A percentile compares a stretch with the other conserved stretches of the same genome.
These are phyloP conservation scores for Baorangia bicolor DNA, from an alignment of 768 basidiomycete species.

Conservation along the genomic window DNA sequence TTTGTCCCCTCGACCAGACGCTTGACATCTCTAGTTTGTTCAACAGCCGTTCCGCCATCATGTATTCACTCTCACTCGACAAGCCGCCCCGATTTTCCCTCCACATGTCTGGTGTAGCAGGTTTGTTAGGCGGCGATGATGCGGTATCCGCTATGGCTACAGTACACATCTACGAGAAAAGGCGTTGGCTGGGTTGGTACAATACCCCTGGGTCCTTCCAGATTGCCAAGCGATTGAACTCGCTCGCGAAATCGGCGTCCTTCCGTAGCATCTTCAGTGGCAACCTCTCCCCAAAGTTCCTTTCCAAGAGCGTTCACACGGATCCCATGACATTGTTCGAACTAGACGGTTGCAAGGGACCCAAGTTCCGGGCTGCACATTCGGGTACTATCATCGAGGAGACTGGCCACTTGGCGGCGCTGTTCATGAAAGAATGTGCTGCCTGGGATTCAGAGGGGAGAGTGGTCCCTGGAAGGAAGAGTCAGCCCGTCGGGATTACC, in stretches of 20 bases:
- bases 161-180: constrained; percentile 26
- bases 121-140: constrained; percentile 33
- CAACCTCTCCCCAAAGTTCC: neutral
- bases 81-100: constrained; percentile 14
- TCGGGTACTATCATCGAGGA: constrained; percentile 51
- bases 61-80: neutral
- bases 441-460: constrained; percentile 8
- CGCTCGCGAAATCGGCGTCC: constrained; percentile 16
- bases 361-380: constrained; percentile 73
- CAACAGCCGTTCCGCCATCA: neutral
- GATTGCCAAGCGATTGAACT: constrained; percentile 22
- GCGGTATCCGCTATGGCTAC: constrained; percentile 31
- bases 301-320: constrained; percentile 12
- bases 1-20: neutral
- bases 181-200: constrained; percentile 36
- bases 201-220: constrained; percentile 34
- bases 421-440: constrained; percentile 31
- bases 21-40: neutral
- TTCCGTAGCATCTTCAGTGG: neutral
- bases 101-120: constrained; percentile 24
- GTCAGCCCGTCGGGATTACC: constrained; percentile 10
- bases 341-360: constrained; percentile 29
- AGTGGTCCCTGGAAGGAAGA: constrained; percentile 9
- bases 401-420: constrained; percentile 57
- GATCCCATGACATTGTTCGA: constrained; percentile 23